Evolutionary conservation across 257 asterid species (phyloP).

Genomic region (Nicotiana tabacum): DNA sequence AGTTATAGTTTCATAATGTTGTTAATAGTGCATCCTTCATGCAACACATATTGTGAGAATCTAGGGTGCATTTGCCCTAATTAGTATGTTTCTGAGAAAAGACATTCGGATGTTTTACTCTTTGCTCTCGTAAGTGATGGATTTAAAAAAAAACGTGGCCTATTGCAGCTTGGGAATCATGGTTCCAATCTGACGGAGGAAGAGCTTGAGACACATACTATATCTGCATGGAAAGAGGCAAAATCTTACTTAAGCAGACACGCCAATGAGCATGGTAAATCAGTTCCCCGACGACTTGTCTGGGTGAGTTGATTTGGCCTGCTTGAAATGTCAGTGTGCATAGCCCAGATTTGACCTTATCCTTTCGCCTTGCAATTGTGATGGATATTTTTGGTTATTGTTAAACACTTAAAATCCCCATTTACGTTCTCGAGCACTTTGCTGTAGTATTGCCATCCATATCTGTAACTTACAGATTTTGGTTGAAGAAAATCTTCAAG

Average conservation of each 20-base stretch:
- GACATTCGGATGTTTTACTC: neutral
- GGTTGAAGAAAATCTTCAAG: constrained; percentile 5
- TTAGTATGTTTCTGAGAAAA: neutral
- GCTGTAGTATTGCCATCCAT: neutral
- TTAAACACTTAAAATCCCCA: constrained; percentile 1
- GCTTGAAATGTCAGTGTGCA: constrained; percentile 6
- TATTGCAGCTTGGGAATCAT: constrained; percentile 63
- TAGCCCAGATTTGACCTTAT: neutral
- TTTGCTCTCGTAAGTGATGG: neutral
- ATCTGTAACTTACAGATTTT: neutral
- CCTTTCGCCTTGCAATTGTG: neutral
- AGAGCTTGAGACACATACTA: constrained; percentile 85
- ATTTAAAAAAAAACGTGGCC: neutral
- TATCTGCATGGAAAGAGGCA: constrained; percentile 85
- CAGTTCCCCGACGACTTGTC: constrained; percentile 53
- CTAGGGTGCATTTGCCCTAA: neutral
- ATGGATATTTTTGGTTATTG: neutral
- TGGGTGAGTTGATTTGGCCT: constrained; percentile 50
- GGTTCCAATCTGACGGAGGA: constrained; percentile 83
- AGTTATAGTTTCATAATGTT: neutral
- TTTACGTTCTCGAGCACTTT: neutral
- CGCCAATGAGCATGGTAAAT: constrained; percentile 40
- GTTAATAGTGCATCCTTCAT: neutral
- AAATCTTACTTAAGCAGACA: constrained; percentile 48
- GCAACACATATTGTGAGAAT: neutral